phyloP scores from a whole-genome alignment of 1,139 yeast species.

The Sugiyamaella paludigena region DNA sequence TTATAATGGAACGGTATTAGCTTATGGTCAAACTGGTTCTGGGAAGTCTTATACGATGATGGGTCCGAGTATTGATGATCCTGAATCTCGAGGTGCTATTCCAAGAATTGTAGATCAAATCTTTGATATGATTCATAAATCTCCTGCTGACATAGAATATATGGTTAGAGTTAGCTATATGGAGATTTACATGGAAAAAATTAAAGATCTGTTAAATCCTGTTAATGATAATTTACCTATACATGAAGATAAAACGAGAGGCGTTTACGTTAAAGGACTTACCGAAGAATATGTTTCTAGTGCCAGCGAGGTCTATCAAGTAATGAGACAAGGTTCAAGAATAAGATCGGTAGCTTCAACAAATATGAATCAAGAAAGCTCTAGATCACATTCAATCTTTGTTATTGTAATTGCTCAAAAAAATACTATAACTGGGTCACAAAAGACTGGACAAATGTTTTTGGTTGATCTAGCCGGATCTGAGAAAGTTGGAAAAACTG shows the following conservation, averaged over 20 bases:
- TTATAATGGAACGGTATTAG: conserved; percentile 79
- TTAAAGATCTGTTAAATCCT: conserved; percentile 57
- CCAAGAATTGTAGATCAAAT: conserved; percentile 71
- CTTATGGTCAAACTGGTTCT: conserved; percentile 88
- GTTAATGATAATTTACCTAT: conserved; percentile 47
- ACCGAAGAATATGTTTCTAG: conserved; percentile 59
- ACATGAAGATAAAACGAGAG: conserved; percentile 64
- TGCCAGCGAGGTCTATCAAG: conserved; percentile 55
- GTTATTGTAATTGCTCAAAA: conserved; percentile 64
- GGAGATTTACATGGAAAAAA: conserved; percentile 81
- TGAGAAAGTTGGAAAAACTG: conserved; percentile 81
- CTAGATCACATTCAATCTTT: conserved; percentile 81
- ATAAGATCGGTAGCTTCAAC: conserved; percentile 62
- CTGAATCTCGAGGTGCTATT: conserved; percentile 54
- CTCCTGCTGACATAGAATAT: conserved; percentile 58
- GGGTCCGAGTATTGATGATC: conserved; percentile 52
- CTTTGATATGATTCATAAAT: conserved; percentile 54
- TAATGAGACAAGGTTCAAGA: conserved; percentile 56
- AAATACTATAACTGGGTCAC: conserved; percentile 52
- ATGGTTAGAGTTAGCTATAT: conserved; percentile 69
- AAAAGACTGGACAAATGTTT: conserved; percentile 66
- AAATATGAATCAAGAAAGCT: conserved; percentile 70
- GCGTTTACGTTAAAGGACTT: conserved; percentile 69
- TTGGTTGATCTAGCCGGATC: conserved; percentile 88
- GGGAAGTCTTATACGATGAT: conserved; percentile 88